phyloP scores from a whole-genome alignment of 345 rosid species.

The Atalantia buxifolia region DNA sequence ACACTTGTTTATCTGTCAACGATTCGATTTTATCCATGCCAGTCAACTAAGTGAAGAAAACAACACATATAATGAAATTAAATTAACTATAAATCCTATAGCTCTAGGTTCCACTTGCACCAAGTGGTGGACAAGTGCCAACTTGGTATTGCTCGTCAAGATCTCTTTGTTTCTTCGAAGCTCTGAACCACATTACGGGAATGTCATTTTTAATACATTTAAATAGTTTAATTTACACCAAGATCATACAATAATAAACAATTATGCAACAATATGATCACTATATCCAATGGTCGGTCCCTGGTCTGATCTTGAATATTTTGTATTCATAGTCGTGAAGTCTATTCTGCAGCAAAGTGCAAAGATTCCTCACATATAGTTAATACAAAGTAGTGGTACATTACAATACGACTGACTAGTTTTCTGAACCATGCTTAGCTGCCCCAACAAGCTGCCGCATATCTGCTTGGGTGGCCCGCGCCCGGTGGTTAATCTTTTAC shows the following conservation, averaged over 20 bases:
- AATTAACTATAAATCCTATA: too few relatives aligned
- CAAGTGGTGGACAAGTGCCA: neutral
- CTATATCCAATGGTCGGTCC: neutral
- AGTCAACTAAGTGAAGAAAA: neutral
- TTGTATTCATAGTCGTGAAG: neutral
- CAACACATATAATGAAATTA: neutral
- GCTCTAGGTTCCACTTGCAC: too few relatives aligned
- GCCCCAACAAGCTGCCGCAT: neutral
- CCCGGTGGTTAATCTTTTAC: too few relatives aligned
- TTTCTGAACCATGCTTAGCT: neutral
- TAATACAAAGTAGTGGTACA: too few relatives aligned
- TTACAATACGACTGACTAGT: neutral
- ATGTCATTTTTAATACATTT: neutral
- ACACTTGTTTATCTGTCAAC: too few relatives aligned
- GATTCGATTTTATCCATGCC: neutral
- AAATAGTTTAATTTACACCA: neutral
- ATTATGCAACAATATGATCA: neutral
- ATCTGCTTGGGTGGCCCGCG: too few relatives aligned
- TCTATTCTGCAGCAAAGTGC: neutral
- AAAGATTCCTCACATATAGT: neutral
- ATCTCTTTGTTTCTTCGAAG: neutral
- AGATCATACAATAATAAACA: neutral
- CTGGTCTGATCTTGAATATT: neutral
- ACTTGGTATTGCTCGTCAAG: neutral
- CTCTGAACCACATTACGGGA: neutral